Evolutionary conservation across 2,329 filamentous ascomycete genomes (phyloP).

Genomic region (Colletotrichum tamarilloi): DNA sequence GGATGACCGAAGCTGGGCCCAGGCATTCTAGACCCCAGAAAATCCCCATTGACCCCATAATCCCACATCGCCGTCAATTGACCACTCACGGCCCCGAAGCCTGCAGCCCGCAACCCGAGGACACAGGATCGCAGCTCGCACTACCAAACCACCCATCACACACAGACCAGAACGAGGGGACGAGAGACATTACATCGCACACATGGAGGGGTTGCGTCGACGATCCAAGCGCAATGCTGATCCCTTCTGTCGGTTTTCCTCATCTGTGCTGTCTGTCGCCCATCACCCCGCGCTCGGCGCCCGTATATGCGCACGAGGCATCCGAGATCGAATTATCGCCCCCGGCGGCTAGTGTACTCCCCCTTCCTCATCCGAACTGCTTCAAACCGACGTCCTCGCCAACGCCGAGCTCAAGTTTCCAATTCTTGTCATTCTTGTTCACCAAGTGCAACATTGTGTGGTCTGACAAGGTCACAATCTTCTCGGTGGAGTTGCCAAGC

Average conservation of each 20-base stretch:
- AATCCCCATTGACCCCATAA: slow-evolving; percentile 13
- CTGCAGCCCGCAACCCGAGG: not conserved
- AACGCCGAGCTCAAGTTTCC: not conserved
- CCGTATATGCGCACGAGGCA: not conserved
- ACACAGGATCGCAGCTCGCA: not conserved
- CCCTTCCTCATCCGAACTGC: not conserved
- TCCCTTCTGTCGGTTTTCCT: slow-evolving; percentile 25
- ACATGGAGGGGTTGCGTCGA: slow-evolving; percentile 9
- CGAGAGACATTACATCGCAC: not conserved
- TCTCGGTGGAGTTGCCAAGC: slow-evolving; percentile 29
- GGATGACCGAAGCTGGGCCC: slow-evolving; percentile 20
- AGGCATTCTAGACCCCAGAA: slow-evolving; percentile 22
- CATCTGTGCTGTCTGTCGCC: slow-evolving; percentile 13
- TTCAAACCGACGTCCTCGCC: not conserved
- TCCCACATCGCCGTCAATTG: slow-evolving; percentile 14
- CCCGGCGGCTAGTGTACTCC: slow-evolving; percentile 14
- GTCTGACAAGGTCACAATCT: slow-evolving; percentile 29
- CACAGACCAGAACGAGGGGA: slow-evolving; percentile 14
- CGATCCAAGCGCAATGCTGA: slow-evolving; percentile 33
- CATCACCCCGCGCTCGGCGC: slow-evolving; percentile 7
- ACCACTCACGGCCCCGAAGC: slow-evolving; percentile 3
- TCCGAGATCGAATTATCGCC: slow-evolving; percentile 12
- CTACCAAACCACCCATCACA: not conserved
- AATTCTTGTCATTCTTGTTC: not conserved
- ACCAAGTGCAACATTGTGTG: slow-evolving; percentile 3